phyloP scores from a whole-genome alignment of 176 grass and related monocot genomes.

The Guadua angustifolia region DNA sequence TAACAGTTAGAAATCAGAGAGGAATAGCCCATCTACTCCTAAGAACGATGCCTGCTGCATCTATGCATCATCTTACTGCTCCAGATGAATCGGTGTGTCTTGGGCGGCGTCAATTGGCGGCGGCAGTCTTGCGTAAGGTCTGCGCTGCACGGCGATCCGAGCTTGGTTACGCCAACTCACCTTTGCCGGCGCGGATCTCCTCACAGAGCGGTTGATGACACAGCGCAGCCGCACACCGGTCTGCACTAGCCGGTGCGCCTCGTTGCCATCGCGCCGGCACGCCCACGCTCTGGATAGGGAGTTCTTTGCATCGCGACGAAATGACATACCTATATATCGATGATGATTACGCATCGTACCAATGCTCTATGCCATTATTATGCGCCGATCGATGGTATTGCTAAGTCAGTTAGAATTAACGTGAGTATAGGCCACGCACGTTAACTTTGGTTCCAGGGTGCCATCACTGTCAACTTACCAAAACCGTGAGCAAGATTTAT shows the following conservation, averaged over 20 bases:
- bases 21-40: neutral
- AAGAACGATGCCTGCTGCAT: neutral
- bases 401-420: too few relatives aligned
- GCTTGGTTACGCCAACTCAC: slow-evolving; percentile 48
- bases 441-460: too few relatives aligned
- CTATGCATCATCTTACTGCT: neutral
- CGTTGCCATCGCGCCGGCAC: slow-evolving; percentile 50
- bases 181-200: slow-evolving; percentile 51
- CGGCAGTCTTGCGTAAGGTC: neutral
- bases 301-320: slow-evolving; percentile 39
- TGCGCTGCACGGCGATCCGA: slow-evolving; percentile 54
- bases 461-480: too few relatives aligned
- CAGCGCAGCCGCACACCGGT: slow-evolving; percentile 71
- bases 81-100: neutral
- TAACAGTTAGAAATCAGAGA: too few relatives aligned
- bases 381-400: too few relatives aligned
- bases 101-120: neutral
- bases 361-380: too few relatives aligned
- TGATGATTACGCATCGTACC: too few relatives aligned
- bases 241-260: slow-evolving; percentile 62
- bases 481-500: too few relatives aligned
- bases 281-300: slow-evolving; percentile 42
- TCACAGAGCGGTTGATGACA: slow-evolving; percentile 49
- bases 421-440: too few relatives aligned
- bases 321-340: too few relatives aligned